Base-by-base conservation (phyloP, 2,329 filamentous ascomycete genomes). In the Pestalotiopsis sp. region DNA sequence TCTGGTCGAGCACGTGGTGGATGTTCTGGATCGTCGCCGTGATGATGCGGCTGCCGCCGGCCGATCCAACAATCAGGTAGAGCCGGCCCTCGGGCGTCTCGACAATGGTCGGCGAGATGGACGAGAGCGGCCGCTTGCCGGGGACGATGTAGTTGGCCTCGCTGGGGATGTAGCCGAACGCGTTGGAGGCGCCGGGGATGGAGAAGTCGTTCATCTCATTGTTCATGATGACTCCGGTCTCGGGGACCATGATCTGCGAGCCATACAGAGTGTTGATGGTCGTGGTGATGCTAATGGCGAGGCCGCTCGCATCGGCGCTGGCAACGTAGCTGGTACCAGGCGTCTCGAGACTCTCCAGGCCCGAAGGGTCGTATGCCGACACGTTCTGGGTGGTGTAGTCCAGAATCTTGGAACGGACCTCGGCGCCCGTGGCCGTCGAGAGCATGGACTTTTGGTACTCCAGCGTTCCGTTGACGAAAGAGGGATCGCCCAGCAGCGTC, bases 181-280 rank as follows among this genome's bases (percentile, higher is more conserved):
- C 87, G 74, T 96, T 95, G 58, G 84, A 87, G 0, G 84, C 81
- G 40, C 87, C 89, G 0, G 94, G 93, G 65, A 94, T 92, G 41
- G 90, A 93, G 80, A 97, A 97, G 78, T 95, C 93, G 82, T 89
- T 85, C 83, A 86, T 86, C 74, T 89, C 84, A 70, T 87, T 80
- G 75, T 88, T 89, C 81, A 95, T 90, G 66, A 95, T 91, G 58
- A 96, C 83, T 2, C 93, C 93, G 0, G 93, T 96, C 76, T 96
- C 93, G 0, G 93, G 93, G 0, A 96, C 89, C 73, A 96, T 88
- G 59, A 97, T 74, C 3, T 87, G 86, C 9, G 90, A 93, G 12
- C 94, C 94, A 73, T 97, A 97, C 2, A 93, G 83, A 7, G 94
- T 83, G 78, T 97, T 97, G 70, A 97, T 83, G 0, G 94, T 97